Conservation (phyloP, 2,329 filamentous ascomycete species). For the Penicillium nordicum region DNA sequence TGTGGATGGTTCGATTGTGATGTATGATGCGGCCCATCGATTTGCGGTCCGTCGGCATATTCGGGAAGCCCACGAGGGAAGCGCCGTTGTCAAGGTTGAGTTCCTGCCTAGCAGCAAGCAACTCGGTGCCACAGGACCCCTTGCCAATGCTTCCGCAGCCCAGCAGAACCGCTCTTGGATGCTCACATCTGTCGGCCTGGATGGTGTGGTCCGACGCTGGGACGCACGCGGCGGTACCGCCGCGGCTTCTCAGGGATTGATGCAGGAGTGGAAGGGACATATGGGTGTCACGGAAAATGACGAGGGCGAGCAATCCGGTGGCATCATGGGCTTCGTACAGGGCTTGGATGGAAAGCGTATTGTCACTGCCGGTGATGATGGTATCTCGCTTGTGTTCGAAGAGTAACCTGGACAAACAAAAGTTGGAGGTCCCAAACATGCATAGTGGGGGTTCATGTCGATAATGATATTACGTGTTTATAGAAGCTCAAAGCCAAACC, state of each 20-base stretch:
- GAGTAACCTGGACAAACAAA: conserved; percentile 24
- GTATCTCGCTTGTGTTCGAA: conserved; percentile 47
- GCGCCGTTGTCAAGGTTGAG: conserved; percentile 87
- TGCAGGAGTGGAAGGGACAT: conserved; percentile 90
- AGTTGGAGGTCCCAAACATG: neutral
- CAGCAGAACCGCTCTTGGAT: conserved; percentile 57
- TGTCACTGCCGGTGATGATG: conserved; percentile 87
- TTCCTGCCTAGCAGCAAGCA: conserved; percentile 60
- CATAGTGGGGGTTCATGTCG: conserved; percentile 10
- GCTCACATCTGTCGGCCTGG: conserved; percentile 84
- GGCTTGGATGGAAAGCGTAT: conserved; percentile 68
- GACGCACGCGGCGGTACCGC: conserved; percentile 69
- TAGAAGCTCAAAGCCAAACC: conserved; percentile 3
- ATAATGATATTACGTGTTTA: conserved; percentile 27
- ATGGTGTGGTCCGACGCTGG: conserved; percentile 87
- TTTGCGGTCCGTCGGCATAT: conserved; percentile 86
- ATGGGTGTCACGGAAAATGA: conserved; percentile 38
- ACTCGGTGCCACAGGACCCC: conserved; percentile 24
- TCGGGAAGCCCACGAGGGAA: conserved; percentile 77
- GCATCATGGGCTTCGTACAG: conserved; percentile 88
- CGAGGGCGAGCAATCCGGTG: conserved; percentile 75
- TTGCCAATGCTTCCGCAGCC: conserved; percentile 24
- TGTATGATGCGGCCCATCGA: conserved; percentile 81
- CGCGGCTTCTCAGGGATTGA: conserved; percentile 64
- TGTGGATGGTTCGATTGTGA: conserved; percentile 67